Evolutionary conservation across 345 rosid genomes (phyloP), one percentile per base, ranked within the genome.

Genomic region (Citrus medica): DNA sequence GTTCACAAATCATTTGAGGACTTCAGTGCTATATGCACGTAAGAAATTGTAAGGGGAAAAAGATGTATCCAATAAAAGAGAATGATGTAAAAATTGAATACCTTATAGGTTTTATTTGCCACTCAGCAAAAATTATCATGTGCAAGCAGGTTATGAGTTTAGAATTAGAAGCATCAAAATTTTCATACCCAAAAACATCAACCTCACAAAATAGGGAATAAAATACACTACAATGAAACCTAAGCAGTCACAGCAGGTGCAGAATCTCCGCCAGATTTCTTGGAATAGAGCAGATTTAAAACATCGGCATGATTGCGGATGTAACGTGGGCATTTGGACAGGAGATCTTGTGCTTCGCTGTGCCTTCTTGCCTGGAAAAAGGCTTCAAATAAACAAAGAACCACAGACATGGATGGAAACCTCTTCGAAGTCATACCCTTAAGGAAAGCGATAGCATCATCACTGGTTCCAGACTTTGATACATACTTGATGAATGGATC

Each of bases 251-350:
- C 83, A 55, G 80, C 51, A 74, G 87, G 74, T 69, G 80, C 60
- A 65, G 64, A 66, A 59, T 42, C 77, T 77, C 83, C 81, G 53
- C 82, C 76, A 40, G 82, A 70, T 75, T 87, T 87, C 83, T 79
- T 82, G 70, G 91, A 82, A 82, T 65, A 83, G 79, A 96, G 94
- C 83, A 96, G 92, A 87, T 89, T 85, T 84, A 92, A 82, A 79
- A 92, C 91, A 86, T 94, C 98, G 14, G 95, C 89, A 85, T 89
- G 84, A 85, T 88, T 87, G 33, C 97, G 95, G 80, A 94, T 77
- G 76, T 81, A 80, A 51, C 81, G 79, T 16, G 97, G 98, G 80
- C 94, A 92, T 69, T 86, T 79, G 37, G 92, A 84, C 80, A 96
- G 83, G 67, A 92, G 82, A 84, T 92, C 95, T 38, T 90, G 98